Evolutionary conservation across 371 early-diverging fungal species (phyloP).

Genomic region (Mucor piriformis): DNA sequence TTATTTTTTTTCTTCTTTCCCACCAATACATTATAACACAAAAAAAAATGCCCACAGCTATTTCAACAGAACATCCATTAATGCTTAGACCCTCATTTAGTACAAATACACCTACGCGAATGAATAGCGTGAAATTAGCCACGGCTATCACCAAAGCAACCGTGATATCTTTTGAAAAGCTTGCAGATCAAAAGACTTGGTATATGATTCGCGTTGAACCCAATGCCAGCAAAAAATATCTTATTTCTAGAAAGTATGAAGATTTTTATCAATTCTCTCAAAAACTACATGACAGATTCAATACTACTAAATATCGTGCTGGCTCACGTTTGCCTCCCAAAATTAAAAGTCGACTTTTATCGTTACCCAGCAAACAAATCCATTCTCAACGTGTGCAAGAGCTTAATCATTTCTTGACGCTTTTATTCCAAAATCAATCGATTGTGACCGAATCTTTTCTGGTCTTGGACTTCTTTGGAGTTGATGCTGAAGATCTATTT

Average conservation of each 20-base stretch:
- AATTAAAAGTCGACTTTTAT: constrained; percentile 16
- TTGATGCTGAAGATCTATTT: constrained; percentile 1
- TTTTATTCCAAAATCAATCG: constrained; percentile 20
- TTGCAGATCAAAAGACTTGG: constrained; percentile 28
- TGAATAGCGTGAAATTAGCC: background rate
- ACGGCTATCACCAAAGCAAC: constrained; percentile 14
- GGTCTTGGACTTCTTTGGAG: constrained; percentile 27
- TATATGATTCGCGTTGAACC: constrained; percentile 24
- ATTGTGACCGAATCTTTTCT: constrained; percentile 22
- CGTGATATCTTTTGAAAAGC: constrained; percentile 24
- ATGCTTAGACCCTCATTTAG: constrained; percentile 9
- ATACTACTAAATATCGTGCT: constrained; percentile 2
- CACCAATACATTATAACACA: background rate
- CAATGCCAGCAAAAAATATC: background rate
- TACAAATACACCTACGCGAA: background rate
- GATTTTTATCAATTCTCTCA: constrained; percentile 34
- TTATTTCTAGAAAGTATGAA: constrained; percentile 25
- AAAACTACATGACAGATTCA: constrained; percentile 23
- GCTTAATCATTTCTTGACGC: constrained; percentile 21
- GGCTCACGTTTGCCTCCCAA: constrained; percentile 17
- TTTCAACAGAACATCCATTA: background rate
- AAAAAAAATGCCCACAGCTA: constrained; percentile 15
- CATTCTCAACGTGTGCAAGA: constrained; percentile 28
- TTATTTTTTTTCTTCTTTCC: background rate
- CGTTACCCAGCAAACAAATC: constrained; percentile 14